Evolutionary conservation across 2,329 filamentous ascomycete species (phyloP), one percentile per base, ranked within the genome.

Genomic region (Diplocarpon mali): DNA sequence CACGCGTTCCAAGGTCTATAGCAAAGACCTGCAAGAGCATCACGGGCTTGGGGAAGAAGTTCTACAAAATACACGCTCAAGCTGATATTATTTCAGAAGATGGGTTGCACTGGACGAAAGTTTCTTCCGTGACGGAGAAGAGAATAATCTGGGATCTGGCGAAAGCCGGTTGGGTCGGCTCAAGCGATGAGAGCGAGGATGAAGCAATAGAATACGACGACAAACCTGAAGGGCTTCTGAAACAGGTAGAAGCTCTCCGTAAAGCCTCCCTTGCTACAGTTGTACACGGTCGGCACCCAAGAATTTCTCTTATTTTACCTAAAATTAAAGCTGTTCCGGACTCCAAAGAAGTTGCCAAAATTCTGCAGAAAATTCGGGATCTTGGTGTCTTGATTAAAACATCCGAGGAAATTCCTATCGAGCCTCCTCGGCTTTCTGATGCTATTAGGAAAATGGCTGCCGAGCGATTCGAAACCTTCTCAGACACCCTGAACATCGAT

Each of bases 81-180:
- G 76, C 83, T 3, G 80, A 85, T 62, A 73, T 83, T 37, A 73
- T 85, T 20, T 70, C 76, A 1, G 67, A 76, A 45, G 70, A 76
- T 58, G 80, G 80, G 10, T 63, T 70, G 46, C 70, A 78, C 54
- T 85, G 80, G 81, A 71, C 80, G 43, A 83, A 83, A 59, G 73
- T 85, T 1, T 82, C 76, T 5, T 80, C 78, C 4, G 65, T 81
- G 17, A 80, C 76, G 1, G 73, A 81, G 51, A 76, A 70, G 46
- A 68, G 79, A 41, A 64, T 85, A 27, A 62, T 83, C 14, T 80
- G 80, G 57, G 80, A 85, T 53, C 69, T 84, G 51, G 80, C 81
- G 3, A 81, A 83, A 59, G 71, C 78, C 46, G 79, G 80, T 10
- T 82, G 77, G 72, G 73, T 76, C 52, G 62, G 60, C 35, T 67